Evolutionary conservation across 495 filamentous ascomycete species (phyloP), one percentile per base, ranked within the genome.

Genomic region (Letharia lupina): DNA sequence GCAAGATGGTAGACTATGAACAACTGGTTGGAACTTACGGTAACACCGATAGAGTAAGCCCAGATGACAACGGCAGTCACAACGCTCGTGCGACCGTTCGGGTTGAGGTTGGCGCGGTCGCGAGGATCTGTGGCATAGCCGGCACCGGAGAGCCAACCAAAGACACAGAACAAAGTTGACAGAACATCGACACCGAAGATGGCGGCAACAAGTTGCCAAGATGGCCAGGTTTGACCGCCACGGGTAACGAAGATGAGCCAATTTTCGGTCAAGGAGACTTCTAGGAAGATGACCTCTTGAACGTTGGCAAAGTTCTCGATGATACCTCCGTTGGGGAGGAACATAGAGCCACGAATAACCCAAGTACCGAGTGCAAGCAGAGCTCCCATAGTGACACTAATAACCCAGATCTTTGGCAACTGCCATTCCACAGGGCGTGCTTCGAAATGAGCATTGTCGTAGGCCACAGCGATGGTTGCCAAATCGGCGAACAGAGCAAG

Each of bases 161-260:
- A 89, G 75, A 88, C 76, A 79, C 80, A 83, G 84, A 90, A 90
- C 71, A 90, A 78, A 63, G 87, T 89, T 57, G 87, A 82, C 47
- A 90, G 74, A 44, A 84, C 82, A 77, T 89, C 87, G 75, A 90
- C 87, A 74, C 83, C 77, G 74, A 88, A 80, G 78, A 90, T 90
- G 70, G 87, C 87, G 69, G 79, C 82, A 67, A 90, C 82, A 61
- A 90, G 78, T 76, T 90, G 86, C 84, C 85, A 89, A 57, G 86
- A 88, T 66, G 87, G 87, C 79, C 80, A 85, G 66, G 87, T 90
- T 72, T 86, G 81, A 67, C 80, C 84, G 76, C 87, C 87, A 77
- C 87, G 86, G 70, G 87, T 90, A 67, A 90, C 86, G 79, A 90
- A 90, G 78, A 90, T 90, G 68, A 90, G 81, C 87, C 87, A 90